phyloP scores from a whole-genome alignment of 1,139 yeast species.

The Hyphopichia buzzinii region DNA sequence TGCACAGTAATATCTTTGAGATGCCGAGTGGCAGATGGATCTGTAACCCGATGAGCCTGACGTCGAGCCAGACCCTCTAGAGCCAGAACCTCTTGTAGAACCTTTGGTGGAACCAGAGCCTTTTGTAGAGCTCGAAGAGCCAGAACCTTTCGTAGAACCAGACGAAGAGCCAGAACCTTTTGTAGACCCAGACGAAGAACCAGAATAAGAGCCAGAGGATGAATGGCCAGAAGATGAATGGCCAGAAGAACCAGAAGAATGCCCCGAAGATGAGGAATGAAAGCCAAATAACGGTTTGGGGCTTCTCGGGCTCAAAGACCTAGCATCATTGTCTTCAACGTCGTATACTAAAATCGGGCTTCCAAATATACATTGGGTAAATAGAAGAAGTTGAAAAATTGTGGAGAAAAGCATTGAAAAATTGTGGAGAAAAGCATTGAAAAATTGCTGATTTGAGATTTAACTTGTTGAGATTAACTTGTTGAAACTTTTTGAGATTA shows the following conservation, averaged over 20 bases:
- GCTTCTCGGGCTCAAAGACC: no score
- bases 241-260: not conserved
- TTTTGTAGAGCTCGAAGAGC: not conserved
- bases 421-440: no score
- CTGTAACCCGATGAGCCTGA: not conserved
- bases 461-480: no score
- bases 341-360: no score
- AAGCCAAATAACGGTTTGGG: not conserved
- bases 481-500: no score
- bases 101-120: no score
- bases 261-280: not conserved
- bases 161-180: not conserved
- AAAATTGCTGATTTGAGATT: no score
- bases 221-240: not conserved
- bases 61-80: not conserved
- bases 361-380: no score
- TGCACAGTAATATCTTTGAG: conserved; percentile 3
- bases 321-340: not conserved
- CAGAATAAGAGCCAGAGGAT: not conserved
- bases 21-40: not conserved
- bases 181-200: not conserved
- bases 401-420: no score
- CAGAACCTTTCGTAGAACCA: not conserved
- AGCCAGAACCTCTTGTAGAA: not conserved
- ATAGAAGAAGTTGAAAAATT: no score